Conservation (phyloP, 75 land plant species). For the Cryptomeria japonica region DNA sequence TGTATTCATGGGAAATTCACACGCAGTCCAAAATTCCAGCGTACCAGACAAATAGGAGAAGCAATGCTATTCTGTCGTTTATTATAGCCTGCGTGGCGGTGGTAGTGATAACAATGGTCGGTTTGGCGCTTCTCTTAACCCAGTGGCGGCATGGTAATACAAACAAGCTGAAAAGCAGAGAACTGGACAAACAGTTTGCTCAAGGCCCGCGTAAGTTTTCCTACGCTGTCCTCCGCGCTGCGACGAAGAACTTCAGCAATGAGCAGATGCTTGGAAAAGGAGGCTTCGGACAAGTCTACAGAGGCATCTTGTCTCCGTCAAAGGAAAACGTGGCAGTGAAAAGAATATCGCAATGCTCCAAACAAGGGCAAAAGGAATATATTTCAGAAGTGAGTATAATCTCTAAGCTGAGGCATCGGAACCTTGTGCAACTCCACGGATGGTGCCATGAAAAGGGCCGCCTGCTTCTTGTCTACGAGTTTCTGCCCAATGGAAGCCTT, state of each 20-base stretch:
- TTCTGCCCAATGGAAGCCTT: constrained; percentile 44
- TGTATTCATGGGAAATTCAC: no score
- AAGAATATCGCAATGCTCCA: constrained; percentile 16
- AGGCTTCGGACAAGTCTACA: constrained; percentile 9
- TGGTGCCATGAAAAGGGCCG: constrained; percentile 36
- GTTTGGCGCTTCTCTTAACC: no score
- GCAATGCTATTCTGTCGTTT: no score
- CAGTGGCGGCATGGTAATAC: no score
- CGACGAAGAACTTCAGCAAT: constrained; percentile 18
- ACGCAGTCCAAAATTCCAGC: no score
- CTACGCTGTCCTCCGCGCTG: constrained; percentile 13
- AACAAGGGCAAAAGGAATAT: constrained; percentile 36
- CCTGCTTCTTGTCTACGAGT: constrained; percentile 29
- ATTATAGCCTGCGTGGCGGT: no score
- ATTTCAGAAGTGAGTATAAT: constrained; percentile 43
- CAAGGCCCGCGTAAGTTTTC: background rate
- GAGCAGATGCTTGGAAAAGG: constrained; percentile 23
- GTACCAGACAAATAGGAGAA: no score
- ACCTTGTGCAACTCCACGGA: constrained; percentile 41
- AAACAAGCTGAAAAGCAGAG: no score
- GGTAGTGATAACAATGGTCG: no score
- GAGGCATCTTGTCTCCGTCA: background rate
- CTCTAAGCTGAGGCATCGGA: constrained; percentile 47
- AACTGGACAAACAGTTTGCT: no score
- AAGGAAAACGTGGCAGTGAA: constrained; percentile 20